Evolutionary conservation across 805 yeast species (phyloP).

Genomic region (Yarrowia sp.): DNA sequence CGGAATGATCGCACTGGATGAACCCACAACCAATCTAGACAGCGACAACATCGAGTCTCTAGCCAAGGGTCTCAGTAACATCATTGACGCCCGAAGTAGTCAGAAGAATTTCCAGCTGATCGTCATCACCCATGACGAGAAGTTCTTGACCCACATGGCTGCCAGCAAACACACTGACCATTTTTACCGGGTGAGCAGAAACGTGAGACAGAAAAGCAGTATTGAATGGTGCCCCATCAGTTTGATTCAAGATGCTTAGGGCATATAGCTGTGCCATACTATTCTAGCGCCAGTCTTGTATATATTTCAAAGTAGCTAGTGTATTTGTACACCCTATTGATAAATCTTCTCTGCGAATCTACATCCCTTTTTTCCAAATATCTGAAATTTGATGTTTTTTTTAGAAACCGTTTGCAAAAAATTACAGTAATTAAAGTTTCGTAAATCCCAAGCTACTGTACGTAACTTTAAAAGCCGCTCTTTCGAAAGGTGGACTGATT

Average conservation of each 20-base stretch:
- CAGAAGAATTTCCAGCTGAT: slow-evolving; percentile 93
- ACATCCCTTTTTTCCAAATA: no score
- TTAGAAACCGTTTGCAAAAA: no score
- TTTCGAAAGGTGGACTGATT: no score
- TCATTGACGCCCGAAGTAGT: slow-evolving; percentile 73
- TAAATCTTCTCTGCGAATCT: no score
- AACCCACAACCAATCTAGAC: slow-evolving; percentile 96
- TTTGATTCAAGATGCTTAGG: slow-evolving; percentile 11
- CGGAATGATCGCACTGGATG: slow-evolving; percentile 96
- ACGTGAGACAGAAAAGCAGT: slow-evolving; percentile 79
- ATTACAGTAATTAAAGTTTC: no score
- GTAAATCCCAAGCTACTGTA: no score
- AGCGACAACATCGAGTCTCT: slow-evolving; percentile 85
- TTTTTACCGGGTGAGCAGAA: slow-evolving; percentile 81
- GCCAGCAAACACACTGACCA: slow-evolving; percentile 87
- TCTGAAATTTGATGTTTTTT: no score
- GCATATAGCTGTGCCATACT: neutral
- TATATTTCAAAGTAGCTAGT: no score
- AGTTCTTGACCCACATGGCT: slow-evolving; percentile 81
- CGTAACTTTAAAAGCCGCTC: no score
- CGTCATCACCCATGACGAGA: slow-evolving; percentile 96
- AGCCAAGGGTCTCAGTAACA: slow-evolving; percentile 77
- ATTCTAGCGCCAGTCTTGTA: no score
- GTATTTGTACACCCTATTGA: no score
- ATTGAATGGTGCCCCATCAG: slow-evolving; percentile 60